Evolutionary conservation across 805 yeast species (phyloP).

Genomic region (Tetrapisispora nanseiensis): DNA sequence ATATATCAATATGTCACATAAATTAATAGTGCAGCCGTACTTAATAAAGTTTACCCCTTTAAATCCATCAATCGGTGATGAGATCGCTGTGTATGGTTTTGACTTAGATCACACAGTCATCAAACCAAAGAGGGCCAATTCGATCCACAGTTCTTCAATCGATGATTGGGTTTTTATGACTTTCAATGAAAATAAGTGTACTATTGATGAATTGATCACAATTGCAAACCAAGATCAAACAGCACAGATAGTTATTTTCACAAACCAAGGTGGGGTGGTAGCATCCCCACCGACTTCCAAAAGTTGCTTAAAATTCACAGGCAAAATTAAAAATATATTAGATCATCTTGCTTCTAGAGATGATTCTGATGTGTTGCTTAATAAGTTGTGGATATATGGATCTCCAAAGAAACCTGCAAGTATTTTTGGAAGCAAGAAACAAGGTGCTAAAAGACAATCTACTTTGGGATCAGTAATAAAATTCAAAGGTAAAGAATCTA

Average conservation of each 20-base stretch:
- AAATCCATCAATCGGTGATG: background rate
- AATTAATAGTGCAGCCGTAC: constrained; percentile 33
- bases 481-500: background rate
- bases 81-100: constrained; percentile 52
- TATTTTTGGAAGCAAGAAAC: background rate
- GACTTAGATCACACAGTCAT: constrained; percentile 81
- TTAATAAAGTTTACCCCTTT: constrained; percentile 36
- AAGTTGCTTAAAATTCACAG: constrained; percentile 32
- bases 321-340: constrained; percentile 34
- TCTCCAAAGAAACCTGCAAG: constrained; percentile 46
- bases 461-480: background rate
- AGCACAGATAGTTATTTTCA: constrained; percentile 54
- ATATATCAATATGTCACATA: constrained; percentile 17
- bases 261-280: constrained; percentile 68
- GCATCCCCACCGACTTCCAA: constrained; percentile 24
- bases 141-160: constrained; percentile 48
- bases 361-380: constrained; percentile 19
- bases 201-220: constrained; percentile 14
- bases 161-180: constrained; percentile 70
- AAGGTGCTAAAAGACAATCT: background rate
- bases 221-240: constrained; percentile 13
- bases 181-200: constrained; percentile 12
- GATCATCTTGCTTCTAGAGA: constrained; percentile 20
- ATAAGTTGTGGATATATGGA: constrained; percentile 44
- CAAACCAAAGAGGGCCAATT: constrained; percentile 37